Evolutionary conservation across 2,329 filamentous ascomycete species (phyloP).

Genomic region (Salinomyces thailandicus): DNA sequence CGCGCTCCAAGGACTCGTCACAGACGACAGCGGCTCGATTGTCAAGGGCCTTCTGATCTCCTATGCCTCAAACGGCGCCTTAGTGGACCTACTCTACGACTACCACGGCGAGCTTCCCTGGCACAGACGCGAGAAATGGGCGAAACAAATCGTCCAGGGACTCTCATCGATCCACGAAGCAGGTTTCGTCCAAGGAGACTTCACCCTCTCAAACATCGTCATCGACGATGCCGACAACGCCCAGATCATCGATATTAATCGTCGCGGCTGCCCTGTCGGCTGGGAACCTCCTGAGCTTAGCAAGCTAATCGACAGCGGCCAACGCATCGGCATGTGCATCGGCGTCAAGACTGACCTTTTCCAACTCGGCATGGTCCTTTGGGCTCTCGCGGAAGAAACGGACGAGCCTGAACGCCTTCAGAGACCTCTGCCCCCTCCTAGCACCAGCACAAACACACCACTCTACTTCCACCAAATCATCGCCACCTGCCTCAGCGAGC

Average conservation of each 20-base stretch:
- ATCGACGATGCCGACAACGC: conserved; percentile 75
- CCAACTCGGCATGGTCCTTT: conserved; percentile 93
- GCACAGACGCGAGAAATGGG: conserved; percentile 73
- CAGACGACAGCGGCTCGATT: conserved; percentile 61
- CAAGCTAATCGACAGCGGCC: conserved; percentile 72
- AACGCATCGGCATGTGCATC: conserved; percentile 93
- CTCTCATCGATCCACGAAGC: conserved; percentile 89
- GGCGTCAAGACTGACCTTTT: conserved; percentile 95
- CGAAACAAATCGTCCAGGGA: conserved; percentile 78
- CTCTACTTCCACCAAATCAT: conserved; percentile 69
- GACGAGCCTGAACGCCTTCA: conserved; percentile 79
- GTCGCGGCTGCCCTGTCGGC: conserved; percentile 88
- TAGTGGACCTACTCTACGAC: conserved; percentile 88
- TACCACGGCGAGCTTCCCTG: conserved; percentile 54
- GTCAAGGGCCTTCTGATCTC: conserved; percentile 86
- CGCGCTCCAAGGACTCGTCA: conserved; percentile 73
- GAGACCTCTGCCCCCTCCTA: conserved; percentile 60
- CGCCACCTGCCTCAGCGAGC: conserved; percentile 62
- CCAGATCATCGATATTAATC: conserved; percentile 97
- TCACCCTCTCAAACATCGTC: conserved; percentile 94
- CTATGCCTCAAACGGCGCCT: conserved; percentile 73
- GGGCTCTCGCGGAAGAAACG: conserved; percentile 76
- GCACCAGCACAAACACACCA: conserved; percentile 14
- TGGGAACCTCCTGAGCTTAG: conserved; percentile 95
- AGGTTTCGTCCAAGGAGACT: conserved; percentile 94